A percentile compares a stretch with the other conserved stretches of the same genome.
Conservation (phyloP, 2,329 filamentous ascomycete species). For the Colletotrichum tropicicola region DNA sequence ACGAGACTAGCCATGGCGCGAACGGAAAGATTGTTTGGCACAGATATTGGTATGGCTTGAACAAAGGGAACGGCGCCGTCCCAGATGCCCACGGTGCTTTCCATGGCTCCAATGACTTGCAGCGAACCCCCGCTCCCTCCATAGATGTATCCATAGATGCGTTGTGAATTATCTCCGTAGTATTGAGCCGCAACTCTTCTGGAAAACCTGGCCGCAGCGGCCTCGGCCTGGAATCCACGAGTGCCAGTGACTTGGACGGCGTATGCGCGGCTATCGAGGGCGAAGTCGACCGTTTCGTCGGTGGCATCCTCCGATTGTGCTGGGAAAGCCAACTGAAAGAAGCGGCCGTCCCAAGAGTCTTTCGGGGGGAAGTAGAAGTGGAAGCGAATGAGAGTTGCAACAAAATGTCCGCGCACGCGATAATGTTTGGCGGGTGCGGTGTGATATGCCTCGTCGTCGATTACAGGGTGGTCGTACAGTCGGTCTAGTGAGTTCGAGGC, state of each 20-base stretch:
- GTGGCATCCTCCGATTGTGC: constrained; percentile 25
- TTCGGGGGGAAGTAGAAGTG: constrained; percentile 34
- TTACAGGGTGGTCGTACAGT: constrained; percentile 12
- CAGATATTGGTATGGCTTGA: constrained; percentile 32
- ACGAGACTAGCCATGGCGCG: constrained; percentile 24
- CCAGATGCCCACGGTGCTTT: constrained; percentile 35
- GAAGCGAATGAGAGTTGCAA: constrained; percentile 31
- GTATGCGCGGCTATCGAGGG: constrained; percentile 32
- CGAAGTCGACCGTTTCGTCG: constrained; percentile 28
- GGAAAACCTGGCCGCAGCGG: constrained; percentile 33
- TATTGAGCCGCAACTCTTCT: constrained; percentile 27
- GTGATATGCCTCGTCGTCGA: constrained; percentile 27
- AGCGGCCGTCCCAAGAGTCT: constrained; percentile 28
- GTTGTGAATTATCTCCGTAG: constrained; percentile 4
- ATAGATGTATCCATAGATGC: constrained; percentile 34
- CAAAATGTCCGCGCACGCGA: constrained; percentile 30
- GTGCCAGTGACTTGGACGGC: constrained; percentile 31
- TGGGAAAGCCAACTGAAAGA: constrained; percentile 35
- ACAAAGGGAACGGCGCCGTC: constrained; percentile 33
- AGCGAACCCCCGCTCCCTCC: constrained; percentile 36
- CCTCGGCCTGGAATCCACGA: constrained; percentile 33
- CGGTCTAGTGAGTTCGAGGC: constrained; percentile 32
- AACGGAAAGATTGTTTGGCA: constrained; percentile 29
- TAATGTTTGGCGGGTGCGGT: constrained; percentile 21
- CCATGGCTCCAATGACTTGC: constrained; percentile 31